Evolutionary conservation across 352 stramenopile genomes (phyloP), one percentile per base, ranked within the genome.

Genomic region (Hyaloperonospora brassicae): DNA sequence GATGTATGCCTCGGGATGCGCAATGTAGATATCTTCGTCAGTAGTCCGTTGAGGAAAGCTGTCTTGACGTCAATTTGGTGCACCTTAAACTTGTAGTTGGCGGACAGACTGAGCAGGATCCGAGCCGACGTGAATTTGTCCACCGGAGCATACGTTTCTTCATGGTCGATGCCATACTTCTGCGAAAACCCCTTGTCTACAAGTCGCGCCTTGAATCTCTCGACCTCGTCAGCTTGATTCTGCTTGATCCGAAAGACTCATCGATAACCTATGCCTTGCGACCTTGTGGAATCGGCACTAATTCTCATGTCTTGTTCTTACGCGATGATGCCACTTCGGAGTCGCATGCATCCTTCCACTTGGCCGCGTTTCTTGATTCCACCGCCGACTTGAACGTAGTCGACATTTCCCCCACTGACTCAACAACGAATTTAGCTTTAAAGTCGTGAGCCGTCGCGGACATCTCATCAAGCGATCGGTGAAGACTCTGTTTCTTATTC

Each of bases 61-160:
- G 48, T 54, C 14, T 25, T 43, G 10, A 54, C 39, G 11, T 57
- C 50, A 40, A 57, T 49, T 22, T 57, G 50, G 24, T 57, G 40
- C 2, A 43, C n/a, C 31, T 41, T 34, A 10, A 49, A 44, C 8
- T 57, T 22, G 14, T 43, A 50, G 8, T 49, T 31, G 8, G 40
- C 24, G 3, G 50, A n/a, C 10, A 57, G 4, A 11, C 39, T 57
- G 39, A 57, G 21, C 39, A 57, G 3, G 13, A 57, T 23, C 5
- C 47, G 39, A 4, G 50, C n/a, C 8, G 50, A 49, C 27, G 46
- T 34, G 5, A 57, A 30, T 21, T 43, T 43, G 1, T 39, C 42
- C 13, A 57, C 50, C 3, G 50, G 50, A 7, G 50, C 42, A 17
- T 41, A 55, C 1, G 43, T 27, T 3, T 55, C 36, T 0, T 39